These are phyloP conservation scores for Metrosideros polymorpha DNA, from an alignment of 441 rosid genomes.

Conservation along the genomic window DNA sequence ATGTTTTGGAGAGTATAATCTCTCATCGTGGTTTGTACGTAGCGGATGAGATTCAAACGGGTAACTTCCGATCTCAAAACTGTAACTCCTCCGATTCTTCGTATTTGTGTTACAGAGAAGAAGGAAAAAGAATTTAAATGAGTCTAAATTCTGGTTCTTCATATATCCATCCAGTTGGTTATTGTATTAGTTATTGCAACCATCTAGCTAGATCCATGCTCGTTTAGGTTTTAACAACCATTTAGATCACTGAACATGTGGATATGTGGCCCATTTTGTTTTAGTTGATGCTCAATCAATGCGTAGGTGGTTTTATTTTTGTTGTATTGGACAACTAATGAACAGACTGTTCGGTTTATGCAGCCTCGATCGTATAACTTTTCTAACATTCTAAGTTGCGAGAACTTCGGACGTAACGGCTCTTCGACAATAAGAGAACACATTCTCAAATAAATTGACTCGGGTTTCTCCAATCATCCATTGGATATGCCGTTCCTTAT, in stretches of 20 bases:
- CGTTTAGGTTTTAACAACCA: background rate
- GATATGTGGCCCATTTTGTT: background rate
- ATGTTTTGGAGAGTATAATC: fast-evolving
- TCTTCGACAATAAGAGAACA: fast-evolving
- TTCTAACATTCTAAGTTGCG: background rate
- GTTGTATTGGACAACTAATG: fast-evolving
- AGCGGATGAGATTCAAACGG: background rate
- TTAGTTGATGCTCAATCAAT: background rate
- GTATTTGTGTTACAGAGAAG: background rate
- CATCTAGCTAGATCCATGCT: background rate
- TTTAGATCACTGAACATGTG: background rate
- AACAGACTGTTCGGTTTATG: fast-evolving
- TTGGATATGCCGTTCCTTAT: background rate
- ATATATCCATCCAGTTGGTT: fast-evolving
- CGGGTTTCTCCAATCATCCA: fast-evolving
- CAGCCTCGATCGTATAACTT: fast-evolving
- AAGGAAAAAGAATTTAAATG: background rate
- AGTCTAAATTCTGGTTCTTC: background rate
- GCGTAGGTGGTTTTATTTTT: background rate
- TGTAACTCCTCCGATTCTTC: background rate
- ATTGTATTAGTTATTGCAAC: fast-evolving
- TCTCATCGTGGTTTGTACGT: fast-evolving
- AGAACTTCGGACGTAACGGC: fast-evolving
- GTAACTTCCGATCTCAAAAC: fast-evolving
- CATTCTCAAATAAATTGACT: too few relatives aligned